Evolutionary conservation across 2,329 filamentous ascomycete species (phyloP).

Genomic region (Cladosporium sp.): DNA sequence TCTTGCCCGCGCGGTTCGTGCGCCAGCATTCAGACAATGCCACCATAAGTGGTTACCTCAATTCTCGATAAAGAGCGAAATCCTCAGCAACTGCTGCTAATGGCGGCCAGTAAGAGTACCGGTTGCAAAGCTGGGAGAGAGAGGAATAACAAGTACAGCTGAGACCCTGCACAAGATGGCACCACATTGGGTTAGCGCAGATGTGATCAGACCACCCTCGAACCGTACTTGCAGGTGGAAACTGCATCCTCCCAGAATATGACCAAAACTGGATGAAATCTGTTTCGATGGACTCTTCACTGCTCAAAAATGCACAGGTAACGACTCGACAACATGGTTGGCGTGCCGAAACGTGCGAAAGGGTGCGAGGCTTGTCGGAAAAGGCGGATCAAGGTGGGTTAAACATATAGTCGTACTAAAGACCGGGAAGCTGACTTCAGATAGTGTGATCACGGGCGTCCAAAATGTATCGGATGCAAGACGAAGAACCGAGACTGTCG

Average conservation of each 20-base stretch:
- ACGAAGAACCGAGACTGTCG: background rate
- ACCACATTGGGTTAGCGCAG: slow-evolving; percentile 9
- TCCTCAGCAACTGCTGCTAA: background rate
- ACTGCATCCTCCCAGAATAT: background rate
- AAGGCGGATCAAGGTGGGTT: slow-evolving; percentile 4
- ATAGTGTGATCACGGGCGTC: slow-evolving; percentile 7
- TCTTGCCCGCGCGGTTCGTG: background rate
- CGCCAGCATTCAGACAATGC: background rate
- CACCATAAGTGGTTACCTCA: background rate
- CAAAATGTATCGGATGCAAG: background rate
- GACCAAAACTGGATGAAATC: background rate
- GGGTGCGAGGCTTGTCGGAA: slow-evolving; percentile 11
- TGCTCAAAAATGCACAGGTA: background rate
- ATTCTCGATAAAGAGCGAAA: background rate
- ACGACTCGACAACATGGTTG: background rate
- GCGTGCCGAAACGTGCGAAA: slow-evolving; percentile 8
- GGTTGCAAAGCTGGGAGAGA: background rate
- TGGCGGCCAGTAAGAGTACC: background rate
- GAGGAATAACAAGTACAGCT: background rate
- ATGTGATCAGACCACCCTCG: background rate
- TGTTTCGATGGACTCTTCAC: background rate
- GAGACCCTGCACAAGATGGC: slow-evolving; percentile 6
- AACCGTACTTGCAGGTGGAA: background rate
- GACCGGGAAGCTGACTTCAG: background rate
- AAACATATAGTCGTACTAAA: no score